Conservation (phyloP, 2,329 filamentous ascomycete genomes). For the Paecilomyces sp. region DNA sequence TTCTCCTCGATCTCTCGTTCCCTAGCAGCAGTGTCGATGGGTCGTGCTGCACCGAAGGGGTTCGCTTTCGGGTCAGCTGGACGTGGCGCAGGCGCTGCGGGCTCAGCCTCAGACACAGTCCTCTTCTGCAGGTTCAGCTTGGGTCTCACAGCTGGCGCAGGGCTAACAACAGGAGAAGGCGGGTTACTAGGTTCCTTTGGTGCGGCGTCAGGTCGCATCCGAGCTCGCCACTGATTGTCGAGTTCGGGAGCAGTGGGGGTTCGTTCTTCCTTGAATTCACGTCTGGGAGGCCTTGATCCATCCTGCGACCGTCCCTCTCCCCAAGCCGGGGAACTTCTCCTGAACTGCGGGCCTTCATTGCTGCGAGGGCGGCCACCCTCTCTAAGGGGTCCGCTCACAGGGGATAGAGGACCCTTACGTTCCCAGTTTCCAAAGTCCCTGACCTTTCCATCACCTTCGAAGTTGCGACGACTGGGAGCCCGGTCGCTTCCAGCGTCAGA, state of each 20-base stretch:
- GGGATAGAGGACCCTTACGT: conserved; percentile 83
- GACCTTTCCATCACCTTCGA: conserved; percentile 64
- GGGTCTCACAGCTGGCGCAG: conserved; percentile 60
- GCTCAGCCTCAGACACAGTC: conserved; percentile 71
- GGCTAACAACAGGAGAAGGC: conserved; percentile 61
- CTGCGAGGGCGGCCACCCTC: conserved; percentile 54
- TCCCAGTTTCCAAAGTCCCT: conserved; percentile 90
- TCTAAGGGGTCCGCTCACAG: conserved; percentile 48
- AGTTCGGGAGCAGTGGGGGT: conserved; percentile 80
- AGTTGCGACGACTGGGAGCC: conserved; percentile 58
- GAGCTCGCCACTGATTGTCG: conserved; percentile 86
- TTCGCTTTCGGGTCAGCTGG: conserved; percentile 69
- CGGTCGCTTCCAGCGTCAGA: conserved; percentile 58
- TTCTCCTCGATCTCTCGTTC: conserved; percentile 91
- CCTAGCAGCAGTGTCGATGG: conserved; percentile 84
- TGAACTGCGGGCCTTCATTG: conserved; percentile 55
- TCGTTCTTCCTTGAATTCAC: conserved; percentile 62
- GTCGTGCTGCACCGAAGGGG: conserved; percentile 86
- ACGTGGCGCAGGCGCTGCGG: conserved; percentile 34
- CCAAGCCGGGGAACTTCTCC: conserved; percentile 68
- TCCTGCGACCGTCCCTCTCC: conserved; percentile 62
- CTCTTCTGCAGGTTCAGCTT: conserved; percentile 85
- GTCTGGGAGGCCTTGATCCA: conserved; percentile 70
- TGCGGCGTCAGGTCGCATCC: conserved; percentile 79
- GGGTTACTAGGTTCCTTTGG: conserved; percentile 70